Evolutionary conservation across 108 stramenopile species (phyloP), one percentile per base, ranked within the genome.

Genomic region (Cyclotella kingstonii): DNA sequence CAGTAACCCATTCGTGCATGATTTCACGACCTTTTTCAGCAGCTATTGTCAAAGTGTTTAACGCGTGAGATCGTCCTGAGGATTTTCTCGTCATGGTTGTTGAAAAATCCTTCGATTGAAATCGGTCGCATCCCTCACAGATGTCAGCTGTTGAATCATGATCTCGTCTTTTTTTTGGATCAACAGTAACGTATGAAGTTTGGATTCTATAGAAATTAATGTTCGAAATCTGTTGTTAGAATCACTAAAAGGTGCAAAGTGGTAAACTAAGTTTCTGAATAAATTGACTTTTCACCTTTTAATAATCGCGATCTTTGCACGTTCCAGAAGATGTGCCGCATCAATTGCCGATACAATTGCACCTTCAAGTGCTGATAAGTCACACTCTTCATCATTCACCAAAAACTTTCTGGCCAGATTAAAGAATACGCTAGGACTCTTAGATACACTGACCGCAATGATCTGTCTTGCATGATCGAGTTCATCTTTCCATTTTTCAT

Each of bases 261-360:
- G 4, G n/a, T 36, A n/a, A n/a, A n/a, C n/a, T n/a, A n/a, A n/a
- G n/a, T n/a, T n/a, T n/a, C n/a, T n/a, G n/a, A n/a, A n/a, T n/a
- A n/a, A n/a, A n/a, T n/a, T n/a, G 21, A 18, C 22, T 9, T 52
- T 84, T 49, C 65, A 91, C 89, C 86, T 71, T 9, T 76, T 76
- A 28, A 91, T 85, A 14, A 82, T 84, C 33, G 86, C 89, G 25
- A 91, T 80, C 55, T 87, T 82, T 4, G 86, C 85, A 54, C 89
- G 62, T 54, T 91, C 89, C 43, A 91, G 70, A 6, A 91, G 74
- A 73, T 91, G 86, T 51, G 89, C 89, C 8, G 89, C 86, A 73
- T 91, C 89, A 40, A 91, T 81, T 25, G 89, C 89, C 47, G 86
- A 82, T 19, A 91, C 89, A 33, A 91, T 91, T 5, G 89, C 89